Conservation (phyloP, 305 asterid genomes). For the Rubia occidens region DNA sequence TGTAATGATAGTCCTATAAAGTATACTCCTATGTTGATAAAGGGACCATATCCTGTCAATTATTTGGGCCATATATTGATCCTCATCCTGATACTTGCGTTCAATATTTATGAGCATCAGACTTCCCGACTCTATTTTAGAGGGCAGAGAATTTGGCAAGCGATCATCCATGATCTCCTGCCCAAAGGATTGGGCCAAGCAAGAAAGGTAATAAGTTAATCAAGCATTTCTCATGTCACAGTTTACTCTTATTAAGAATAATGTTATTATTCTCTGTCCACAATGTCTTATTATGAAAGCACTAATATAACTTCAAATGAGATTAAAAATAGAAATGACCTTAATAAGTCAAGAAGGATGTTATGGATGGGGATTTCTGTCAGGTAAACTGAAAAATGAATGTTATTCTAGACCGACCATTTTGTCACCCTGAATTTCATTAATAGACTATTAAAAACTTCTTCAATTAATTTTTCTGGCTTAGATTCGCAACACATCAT, state of each 20-base stretch:
- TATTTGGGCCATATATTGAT: neutral
- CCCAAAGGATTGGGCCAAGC: conserved; percentile 73
- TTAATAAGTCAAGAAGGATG: neutral
- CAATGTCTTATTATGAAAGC: neutral
- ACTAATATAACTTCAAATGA: neutral
- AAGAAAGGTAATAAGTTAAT: conserved; percentile 43
- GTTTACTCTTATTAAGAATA: neutral
- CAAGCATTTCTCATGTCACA: neutral
- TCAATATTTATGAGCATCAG: conserved; percentile 45
- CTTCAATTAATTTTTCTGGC: no score
- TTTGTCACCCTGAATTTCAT: no score
- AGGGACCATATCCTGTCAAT: neutral
- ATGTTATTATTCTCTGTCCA: neutral
- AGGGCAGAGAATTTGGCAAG: conserved; percentile 88
- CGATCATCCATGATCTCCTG: conserved; percentile 72
- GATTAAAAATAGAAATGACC: neutral
- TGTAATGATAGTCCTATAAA: neutral
- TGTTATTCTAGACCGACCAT: neutral
- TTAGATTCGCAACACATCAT: neutral
- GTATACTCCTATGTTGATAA: no score
- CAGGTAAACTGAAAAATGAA: neutral
- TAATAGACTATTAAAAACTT: no score
- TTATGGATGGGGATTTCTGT: no score
- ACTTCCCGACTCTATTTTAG: conserved; percentile 75
- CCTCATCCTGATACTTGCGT: conserved; percentile 9